A percentile compares a stretch with the other conserved stretches of the same genome.
Evolutionary conservation across 495 filamentous ascomycete species (phyloP).

Genomic region (Annulohypoxylon moriforme): DNA sequence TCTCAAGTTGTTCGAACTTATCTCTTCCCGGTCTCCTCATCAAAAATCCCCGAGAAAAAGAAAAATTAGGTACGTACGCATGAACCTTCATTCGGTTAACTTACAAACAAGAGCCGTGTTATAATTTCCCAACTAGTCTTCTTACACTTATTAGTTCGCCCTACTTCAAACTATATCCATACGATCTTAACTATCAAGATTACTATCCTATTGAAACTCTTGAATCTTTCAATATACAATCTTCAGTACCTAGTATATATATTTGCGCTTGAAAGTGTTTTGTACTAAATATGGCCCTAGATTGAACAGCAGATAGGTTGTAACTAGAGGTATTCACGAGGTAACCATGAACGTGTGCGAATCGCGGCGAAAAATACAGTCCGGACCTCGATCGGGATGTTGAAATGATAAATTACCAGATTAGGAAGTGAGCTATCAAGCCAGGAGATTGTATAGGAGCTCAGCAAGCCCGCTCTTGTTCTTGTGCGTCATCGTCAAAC

Average conservation of each 20-base stretch:
- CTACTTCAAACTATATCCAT: constrained; percentile 4
- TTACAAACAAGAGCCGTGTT: not conserved
- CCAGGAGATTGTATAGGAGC: not conserved
- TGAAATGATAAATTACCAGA: constrained; percentile 1
- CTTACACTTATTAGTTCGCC: not conserved
- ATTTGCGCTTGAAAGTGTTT: constrained; percentile 13
- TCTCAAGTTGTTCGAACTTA: not conserved
- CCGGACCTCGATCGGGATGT: constrained; percentile 2
- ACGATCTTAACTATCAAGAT: not conserved
- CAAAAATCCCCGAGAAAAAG: not conserved
- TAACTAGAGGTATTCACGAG: too few species aligned
- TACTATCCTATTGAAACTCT: not conserved
- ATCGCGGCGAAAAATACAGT: not conserved
- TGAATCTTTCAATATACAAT: not conserved
- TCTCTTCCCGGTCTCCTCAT: constrained; percentile 5
- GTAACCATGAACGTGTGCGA: not conserved
- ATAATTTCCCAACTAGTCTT: not conserved
- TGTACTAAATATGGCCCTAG: constrained; percentile 29
- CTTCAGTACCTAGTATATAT: too few species aligned
- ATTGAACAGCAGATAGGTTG: too few species aligned
- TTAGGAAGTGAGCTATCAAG: constrained; percentile 6
- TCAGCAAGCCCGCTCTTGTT: constrained; percentile 17
- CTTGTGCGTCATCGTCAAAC: constrained; percentile 25
- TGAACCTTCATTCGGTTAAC: not conserved
- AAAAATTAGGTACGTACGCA: not conserved